phyloP scores from a whole-genome alignment of 768 basidiomycete species.

The Agrocybe praecox region DNA sequence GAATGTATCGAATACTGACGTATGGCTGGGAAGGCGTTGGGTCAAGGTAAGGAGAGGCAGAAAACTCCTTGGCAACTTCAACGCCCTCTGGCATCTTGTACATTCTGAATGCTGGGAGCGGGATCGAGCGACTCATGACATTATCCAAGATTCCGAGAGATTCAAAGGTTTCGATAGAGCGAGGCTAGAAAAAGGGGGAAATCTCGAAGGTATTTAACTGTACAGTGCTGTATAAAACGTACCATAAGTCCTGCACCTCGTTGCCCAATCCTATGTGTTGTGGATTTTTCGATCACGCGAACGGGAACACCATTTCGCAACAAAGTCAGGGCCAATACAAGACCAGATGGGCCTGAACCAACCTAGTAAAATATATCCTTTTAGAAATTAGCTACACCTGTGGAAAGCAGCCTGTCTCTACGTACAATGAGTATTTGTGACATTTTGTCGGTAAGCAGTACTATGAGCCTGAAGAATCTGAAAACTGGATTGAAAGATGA shows the following conservation, averaged over 20 bases:
- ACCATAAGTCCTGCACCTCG: conserved; percentile 40
- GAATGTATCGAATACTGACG: conserved; percentile 20
- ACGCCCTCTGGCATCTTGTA: conserved; percentile 35
- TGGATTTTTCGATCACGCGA: conserved; percentile 50
- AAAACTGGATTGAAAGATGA: no score
- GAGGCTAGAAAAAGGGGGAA: conserved; percentile 29
- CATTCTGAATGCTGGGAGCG: conserved; percentile 23
- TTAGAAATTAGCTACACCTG: background rate
- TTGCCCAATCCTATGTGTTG: conserved; percentile 23
- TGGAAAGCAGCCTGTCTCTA: no score
- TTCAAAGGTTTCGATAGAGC: conserved; percentile 44
- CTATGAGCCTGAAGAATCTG: no score
- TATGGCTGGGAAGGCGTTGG: conserved; percentile 33
- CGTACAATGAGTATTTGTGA: background rate
- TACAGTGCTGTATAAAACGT: background rate
- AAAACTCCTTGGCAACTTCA: conserved; percentile 26
- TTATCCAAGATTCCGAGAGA: conserved; percentile 37
- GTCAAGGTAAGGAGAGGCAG: conserved; percentile 21
- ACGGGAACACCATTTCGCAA: conserved; percentile 45
- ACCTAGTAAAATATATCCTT: conserved; percentile 26
- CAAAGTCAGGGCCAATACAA: conserved; percentile 41
- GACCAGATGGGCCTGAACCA: conserved; percentile 47
- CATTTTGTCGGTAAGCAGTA: no score
- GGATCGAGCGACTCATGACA: conserved; percentile 25
- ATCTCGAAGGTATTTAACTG: background rate